Evolutionary conservation across 129 eudicot genomes (phyloP), one percentile per base, ranked within the genome.

Genomic region (Smallanthus sonchifolius): DNA sequence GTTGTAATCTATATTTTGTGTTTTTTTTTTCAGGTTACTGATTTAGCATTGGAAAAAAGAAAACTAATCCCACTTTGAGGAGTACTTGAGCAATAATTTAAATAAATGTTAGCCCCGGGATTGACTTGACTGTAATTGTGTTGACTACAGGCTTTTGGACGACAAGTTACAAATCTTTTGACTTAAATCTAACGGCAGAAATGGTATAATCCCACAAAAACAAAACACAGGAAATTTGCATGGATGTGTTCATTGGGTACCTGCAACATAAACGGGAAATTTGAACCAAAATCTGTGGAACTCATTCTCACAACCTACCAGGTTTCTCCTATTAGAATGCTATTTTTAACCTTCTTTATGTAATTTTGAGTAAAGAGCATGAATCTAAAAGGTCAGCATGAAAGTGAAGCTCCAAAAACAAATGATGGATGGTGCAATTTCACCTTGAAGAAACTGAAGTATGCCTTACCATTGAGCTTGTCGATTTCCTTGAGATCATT

Each of bases 171-270:
- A 91, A 91, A 81, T 86, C 97, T 60, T 84, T 82, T 64, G 97
- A 91, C 73, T 85, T 88, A 61, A 91, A 88, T 76, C 95, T 91
- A 35, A 92, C 97, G 2, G 90, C 88, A 17, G 97, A 91, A 73
- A 91, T 91, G 97, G 97, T 88, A 87, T 45, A 34, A 86, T 64
- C 15, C 10, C 42, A 93, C 97, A 34, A 93, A 93, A 73, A 90
- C 98, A 35, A 93, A 93, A 77, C 92, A 93, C 72, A 84, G 98
- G 67, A 93, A 93, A 65, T 91, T 93, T 37, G 90, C 97, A n/a
- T 93, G 96, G 97, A 91, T 93, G 70, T 90, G 86, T 73, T 93
- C 98, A 2, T 61, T 93, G 88, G 98, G 98, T 59, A 90, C 92
- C 49, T 93, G 98, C 32, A 90, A 90, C 81, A 82, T 93, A 65